phyloP scores from a whole-genome alignment of 1,284 basidiomycete genomes.

The Sparassis latifolia region DNA sequence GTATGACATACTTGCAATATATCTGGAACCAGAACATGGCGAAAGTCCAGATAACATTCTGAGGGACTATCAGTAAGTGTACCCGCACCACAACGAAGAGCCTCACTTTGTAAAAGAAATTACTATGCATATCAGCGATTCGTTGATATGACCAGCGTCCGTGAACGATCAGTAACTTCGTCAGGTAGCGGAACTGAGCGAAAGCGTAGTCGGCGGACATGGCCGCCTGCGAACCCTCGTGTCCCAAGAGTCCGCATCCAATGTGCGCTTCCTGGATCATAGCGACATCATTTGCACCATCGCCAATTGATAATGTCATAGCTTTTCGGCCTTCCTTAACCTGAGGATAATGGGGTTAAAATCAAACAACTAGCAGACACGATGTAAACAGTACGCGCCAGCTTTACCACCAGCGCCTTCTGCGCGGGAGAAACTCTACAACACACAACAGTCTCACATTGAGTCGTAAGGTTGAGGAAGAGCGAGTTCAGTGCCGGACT shows the following conservation, averaged over 20 bases:
- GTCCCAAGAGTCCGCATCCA: slow-evolving; percentile 89
- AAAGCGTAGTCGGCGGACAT: slow-evolving; percentile 99
- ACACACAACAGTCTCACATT: slow-evolving; percentile 96
- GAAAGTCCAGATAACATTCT: slow-evolving; percentile 90
- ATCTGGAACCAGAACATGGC: slow-evolving; percentile 94
- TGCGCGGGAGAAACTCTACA: slow-evolving; percentile 96
- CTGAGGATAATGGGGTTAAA: slow-evolving; percentile 28
- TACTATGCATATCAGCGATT: slow-evolving; percentile 94
- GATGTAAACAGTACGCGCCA: slow-evolving; percentile 45
- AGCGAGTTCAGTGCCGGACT: slow-evolving; percentile 73
- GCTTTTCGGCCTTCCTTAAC: slow-evolving; percentile 94
- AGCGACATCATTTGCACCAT: slow-evolving; percentile 93
- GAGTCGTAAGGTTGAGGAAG: slow-evolving; percentile 89
- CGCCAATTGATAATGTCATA: slow-evolving; percentile 96
- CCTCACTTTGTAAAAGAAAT: slow-evolving; percentile 94
- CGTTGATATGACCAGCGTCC: slow-evolving; percentile 96
- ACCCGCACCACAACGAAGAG: not conserved
- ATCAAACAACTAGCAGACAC: slow-evolving; percentile 6
- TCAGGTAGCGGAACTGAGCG: slow-evolving; percentile 94
- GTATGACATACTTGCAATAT: slow-evolving; percentile 65
- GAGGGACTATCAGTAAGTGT: slow-evolving; percentile 4
- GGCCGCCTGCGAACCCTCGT: slow-evolving; percentile 96
- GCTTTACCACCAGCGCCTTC: slow-evolving; percentile 91
- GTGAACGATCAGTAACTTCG: slow-evolving; percentile 89
- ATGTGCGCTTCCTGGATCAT: slow-evolving; percentile 99